Evolutionary conservation across 768 basidiomycete species (phyloP), one percentile per base, ranked within the genome.

Genomic region (Suillus brevipes): DNA sequence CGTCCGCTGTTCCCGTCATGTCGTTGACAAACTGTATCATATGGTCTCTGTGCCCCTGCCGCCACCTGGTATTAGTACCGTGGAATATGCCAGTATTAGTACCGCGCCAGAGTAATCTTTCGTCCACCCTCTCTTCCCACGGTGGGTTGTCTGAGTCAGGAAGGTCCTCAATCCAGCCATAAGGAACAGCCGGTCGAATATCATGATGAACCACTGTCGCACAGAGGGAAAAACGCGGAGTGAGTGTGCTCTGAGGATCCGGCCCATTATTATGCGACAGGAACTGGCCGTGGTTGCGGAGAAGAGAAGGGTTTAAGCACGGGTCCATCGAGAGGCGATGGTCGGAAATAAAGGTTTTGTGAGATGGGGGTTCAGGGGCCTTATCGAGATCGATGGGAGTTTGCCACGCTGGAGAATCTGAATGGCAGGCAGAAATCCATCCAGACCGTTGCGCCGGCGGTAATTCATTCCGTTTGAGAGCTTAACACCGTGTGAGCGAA

Each of bases 71-170:
- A 1, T 68, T 62, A 2, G 71, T 62, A 16, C 75, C 70, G 42
- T 84, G 81, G 60, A 68, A 77, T 23, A 86, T 89, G 12, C 91
- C 92, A 0, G 91, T 92, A 53, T 86, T 90, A 49, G 85, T 85
- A 4, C 92, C 92, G 47, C 92, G 81, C 92, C 92, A 93, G 47
- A 86, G 78, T 20, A 92, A 67, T 4, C 84, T 78, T 65, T 89
- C 85, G 71, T 89, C 84, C 1, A 76, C 36, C 77, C 89, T 92
- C 38, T 83, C 79, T 18, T 87, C 84, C 85, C 89, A 94, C 0
- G 80, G 81, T 10, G 88, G 83, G 73, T 91, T 86, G 67, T 87
- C 79, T 3, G 72, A 72, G 3, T 78, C 77, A 7, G 80, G 76
- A 12, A 71, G 70, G 6, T 82, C 82, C 8, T 79, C 81, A 0